A percentile compares a stretch with the other conserved stretches of the same genome.
Conservation (phyloP, 1,139 yeast species). For the Hansenula sp. region DNA sequence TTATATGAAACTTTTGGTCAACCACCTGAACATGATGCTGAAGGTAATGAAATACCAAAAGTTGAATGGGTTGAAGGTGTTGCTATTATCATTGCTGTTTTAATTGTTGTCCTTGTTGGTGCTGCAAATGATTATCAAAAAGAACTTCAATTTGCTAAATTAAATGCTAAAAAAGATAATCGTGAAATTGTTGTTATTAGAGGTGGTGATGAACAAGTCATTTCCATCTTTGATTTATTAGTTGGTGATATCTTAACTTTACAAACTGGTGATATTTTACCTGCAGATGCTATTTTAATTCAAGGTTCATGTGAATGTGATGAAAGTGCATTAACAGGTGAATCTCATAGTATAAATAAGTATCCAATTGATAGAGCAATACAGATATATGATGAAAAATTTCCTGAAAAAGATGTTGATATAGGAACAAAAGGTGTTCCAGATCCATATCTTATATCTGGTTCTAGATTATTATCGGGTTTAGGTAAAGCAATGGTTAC, state of each 20-base stretch:
- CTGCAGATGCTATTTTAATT: constrained; percentile 82
- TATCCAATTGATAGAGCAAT: constrained; percentile 49
- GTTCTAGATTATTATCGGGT: constrained; percentile 84
- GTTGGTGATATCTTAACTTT: constrained; percentile 83
- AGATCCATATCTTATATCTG: constrained; percentile 86
- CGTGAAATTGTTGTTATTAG: constrained; percentile 75
- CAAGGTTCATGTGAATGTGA: constrained; percentile 80
- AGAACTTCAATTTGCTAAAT: constrained; percentile 85
- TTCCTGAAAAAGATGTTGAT: constrained; percentile 38
- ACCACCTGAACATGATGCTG: constrained; percentile 69
- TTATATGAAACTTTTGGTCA: constrained; percentile 89
- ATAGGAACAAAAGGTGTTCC: constrained; percentile 42
- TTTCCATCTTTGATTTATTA: constrained; percentile 69
- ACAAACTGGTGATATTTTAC: constrained; percentile 93
- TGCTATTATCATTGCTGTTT: constrained; percentile 88
- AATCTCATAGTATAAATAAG: constrained; percentile 76
- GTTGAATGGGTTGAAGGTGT: constrained; percentile 99
- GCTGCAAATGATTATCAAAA: constrained; percentile 95
- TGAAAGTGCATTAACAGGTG: constrained; percentile 93
- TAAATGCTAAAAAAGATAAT: constrained; percentile 85
- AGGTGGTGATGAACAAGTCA: constrained; percentile 60
- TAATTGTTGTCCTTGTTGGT: constrained; percentile 88
- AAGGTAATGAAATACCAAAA: constrained; percentile 69
- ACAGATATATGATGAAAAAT: constrained; percentile 22
- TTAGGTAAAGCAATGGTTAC: constrained; percentile 83